Percentiles rank a stretch among this genome's conserved stretches.
These are phyloP conservation scores for Cryptococcus hybrid DNA, from an alignment of 1,284 basidiomycete species.

Conservation along the genomic window DNA sequence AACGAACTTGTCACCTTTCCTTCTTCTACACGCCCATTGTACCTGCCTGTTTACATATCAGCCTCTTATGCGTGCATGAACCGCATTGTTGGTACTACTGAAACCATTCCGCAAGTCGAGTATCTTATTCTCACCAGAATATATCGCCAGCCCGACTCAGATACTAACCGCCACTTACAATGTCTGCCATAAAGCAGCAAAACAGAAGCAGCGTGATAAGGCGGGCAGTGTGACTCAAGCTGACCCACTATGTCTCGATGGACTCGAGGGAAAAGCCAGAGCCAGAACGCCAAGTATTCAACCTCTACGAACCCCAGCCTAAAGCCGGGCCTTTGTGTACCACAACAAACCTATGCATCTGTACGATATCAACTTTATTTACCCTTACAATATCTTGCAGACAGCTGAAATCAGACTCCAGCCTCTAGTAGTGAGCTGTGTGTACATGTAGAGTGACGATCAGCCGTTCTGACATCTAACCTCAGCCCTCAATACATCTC, in stretches of 20 bases:
- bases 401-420: slow-evolving; percentile 21
- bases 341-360: slow-evolving; percentile 11
- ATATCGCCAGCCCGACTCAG: too few relatives aligned
- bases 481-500: slow-evolving; percentile 20
- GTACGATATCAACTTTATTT: slow-evolving; percentile 23
- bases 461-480: not conserved
- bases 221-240: too few relatives aligned
- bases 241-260: not conserved
- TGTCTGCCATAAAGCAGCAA: too few relatives aligned
- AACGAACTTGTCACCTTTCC: too few relatives aligned
- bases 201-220: too few relatives aligned
- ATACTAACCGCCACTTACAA: too few relatives aligned
- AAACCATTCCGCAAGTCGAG: too few relatives aligned
- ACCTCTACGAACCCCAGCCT: slow-evolving; percentile 14
- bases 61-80: too few relatives aligned
- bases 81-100: too few relatives aligned
- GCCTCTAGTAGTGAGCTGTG: slow-evolving; percentile 17
- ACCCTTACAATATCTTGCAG: slow-evolving; percentile 17
- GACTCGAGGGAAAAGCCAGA: not conserved
- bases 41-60: too few relatives aligned
- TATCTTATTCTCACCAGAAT: too few relatives aligned
- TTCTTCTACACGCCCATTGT: too few relatives aligned
- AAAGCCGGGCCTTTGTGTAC: slow-evolving; percentile 10
- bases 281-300: slow-evolving; percentile 6
- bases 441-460: not conserved